phyloP scores from a whole-genome alignment of 2,329 filamentous ascomycete species.

The Pyrenophora teres region DNA sequence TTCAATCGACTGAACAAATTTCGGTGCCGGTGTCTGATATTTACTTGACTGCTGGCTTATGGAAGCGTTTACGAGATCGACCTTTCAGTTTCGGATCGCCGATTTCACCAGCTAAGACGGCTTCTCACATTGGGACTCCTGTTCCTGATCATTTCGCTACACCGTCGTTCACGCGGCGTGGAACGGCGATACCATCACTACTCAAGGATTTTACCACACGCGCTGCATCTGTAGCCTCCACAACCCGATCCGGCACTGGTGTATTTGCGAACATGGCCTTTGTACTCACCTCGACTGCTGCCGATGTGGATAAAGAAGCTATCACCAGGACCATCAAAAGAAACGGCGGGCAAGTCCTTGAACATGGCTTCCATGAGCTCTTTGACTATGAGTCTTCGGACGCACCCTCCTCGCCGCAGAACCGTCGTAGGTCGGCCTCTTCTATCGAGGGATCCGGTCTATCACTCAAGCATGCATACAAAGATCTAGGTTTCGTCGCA shows the following conservation, averaged over 20 bases:
- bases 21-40: constrained; percentile 49
- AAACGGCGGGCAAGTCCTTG: constrained; percentile 73
- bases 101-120: constrained; percentile 22
- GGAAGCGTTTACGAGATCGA: constrained; percentile 49
- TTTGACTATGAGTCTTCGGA: constrained; percentile 60
- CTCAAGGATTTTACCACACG: constrained; percentile 34
- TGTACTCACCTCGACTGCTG: constrained; percentile 72
- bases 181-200: constrained; percentile 27
- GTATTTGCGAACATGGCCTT: constrained; percentile 86
- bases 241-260: constrained; percentile 37
- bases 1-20: constrained; percentile 30
- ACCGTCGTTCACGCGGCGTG: constrained; percentile 57
- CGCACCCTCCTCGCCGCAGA: constrained; percentile 24
- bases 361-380: constrained; percentile 78
- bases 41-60: constrained; percentile 53
- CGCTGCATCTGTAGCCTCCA: constrained; percentile 37
- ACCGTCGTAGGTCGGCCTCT: constrained; percentile 17
- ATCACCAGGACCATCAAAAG: constrained; percentile 67
- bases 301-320: constrained; percentile 59
- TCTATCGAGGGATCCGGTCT: constrained; percentile 47
- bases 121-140: constrained; percentile 33
- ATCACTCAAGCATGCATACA: constrained; percentile 58
- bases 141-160: constrained; percentile 48
- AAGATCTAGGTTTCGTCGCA: constrained; percentile 75
- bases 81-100: constrained; percentile 36